phyloP scores from a whole-genome alignment of 2,329 filamentous ascomycete species.

The Trichoderma sp. region DNA sequence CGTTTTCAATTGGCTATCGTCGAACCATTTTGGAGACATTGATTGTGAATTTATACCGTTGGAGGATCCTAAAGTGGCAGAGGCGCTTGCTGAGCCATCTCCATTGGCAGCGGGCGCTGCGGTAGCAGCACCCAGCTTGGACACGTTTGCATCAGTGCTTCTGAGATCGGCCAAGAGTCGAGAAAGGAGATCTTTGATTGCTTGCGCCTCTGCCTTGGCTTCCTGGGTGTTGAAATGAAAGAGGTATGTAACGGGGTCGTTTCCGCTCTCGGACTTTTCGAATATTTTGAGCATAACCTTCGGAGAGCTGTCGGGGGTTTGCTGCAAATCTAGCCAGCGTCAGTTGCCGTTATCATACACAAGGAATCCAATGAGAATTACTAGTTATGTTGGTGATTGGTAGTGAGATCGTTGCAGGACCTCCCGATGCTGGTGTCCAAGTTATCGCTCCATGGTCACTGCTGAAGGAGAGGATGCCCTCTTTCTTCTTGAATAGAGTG shows the following conservation, averaged over 20 bases:
- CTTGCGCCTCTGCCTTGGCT: constrained; percentile 80
- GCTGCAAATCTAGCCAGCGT: constrained; percentile 73
- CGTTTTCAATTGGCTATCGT: constrained; percentile 73
- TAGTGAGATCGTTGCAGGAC: constrained; percentile 68
- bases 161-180: constrained; percentile 73
- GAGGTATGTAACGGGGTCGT: constrained; percentile 70
- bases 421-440: constrained; percentile 74
- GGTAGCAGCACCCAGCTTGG: constrained; percentile 42
- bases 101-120: constrained; percentile 36
- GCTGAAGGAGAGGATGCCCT: constrained; percentile 78
- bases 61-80: constrained; percentile 76
- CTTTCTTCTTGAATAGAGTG: constrained; percentile 91
- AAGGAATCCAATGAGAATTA: constrained; percentile 41
- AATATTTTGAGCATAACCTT: constrained; percentile 96
- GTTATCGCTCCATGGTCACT: constrained; percentile 72
- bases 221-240: constrained; percentile 86
- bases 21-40: constrained; percentile 67
- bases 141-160: constrained; percentile 52
- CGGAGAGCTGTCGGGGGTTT: constrained; percentile 81
- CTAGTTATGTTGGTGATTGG: constrained; percentile 78
- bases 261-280: constrained; percentile 62
- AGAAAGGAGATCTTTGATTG: constrained; percentile 79
- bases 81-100: constrained; percentile 46
- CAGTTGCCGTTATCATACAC: background rate
- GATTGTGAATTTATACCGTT: constrained; percentile 62